Conservation (phyloP, 768 basidiomycete genomes). For the Tulasnella sp. region DNA sequence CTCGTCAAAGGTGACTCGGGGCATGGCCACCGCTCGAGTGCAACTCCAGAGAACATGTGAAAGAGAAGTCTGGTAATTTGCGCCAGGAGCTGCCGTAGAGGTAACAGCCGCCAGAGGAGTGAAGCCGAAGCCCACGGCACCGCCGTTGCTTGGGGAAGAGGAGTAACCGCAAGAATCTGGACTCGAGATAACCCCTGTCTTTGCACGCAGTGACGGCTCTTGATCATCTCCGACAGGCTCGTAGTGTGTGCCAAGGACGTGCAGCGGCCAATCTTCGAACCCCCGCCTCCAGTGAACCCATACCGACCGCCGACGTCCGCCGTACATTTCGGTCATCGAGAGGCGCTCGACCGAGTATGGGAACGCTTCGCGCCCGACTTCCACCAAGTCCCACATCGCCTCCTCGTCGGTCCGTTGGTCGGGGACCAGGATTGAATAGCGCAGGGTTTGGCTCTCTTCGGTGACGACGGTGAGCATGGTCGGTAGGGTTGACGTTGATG, state of each 20-base stretch:
- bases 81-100: background rate
- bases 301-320: background rate
- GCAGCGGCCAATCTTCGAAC: constrained; percentile 5
- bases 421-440: background rate
- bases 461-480: background rate
- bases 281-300: constrained; percentile 14
- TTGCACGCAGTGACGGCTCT: background rate
- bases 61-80: background rate
- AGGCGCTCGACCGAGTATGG: constrained; percentile 10
- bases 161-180: background rate
- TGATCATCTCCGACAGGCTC: background rate
- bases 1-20: constrained; percentile 4
- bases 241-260: background rate
- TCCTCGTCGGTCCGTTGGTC: background rate
- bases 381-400: background rate
- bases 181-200: background rate
- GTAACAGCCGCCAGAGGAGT: background rate
- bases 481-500: background rate
- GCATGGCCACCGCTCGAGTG: constrained; percentile 8
- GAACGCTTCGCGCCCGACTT: background rate
- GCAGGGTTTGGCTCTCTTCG: background rate
- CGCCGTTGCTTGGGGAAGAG: background rate
- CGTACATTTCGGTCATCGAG: constrained; percentile 10
- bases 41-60: background rate
- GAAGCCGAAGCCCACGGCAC: background rate